These are phyloP conservation scores for Tetrastigma voinierianum DNA, from an alignment of 164 flowering plant genomes.

Conservation along the genomic window DNA sequence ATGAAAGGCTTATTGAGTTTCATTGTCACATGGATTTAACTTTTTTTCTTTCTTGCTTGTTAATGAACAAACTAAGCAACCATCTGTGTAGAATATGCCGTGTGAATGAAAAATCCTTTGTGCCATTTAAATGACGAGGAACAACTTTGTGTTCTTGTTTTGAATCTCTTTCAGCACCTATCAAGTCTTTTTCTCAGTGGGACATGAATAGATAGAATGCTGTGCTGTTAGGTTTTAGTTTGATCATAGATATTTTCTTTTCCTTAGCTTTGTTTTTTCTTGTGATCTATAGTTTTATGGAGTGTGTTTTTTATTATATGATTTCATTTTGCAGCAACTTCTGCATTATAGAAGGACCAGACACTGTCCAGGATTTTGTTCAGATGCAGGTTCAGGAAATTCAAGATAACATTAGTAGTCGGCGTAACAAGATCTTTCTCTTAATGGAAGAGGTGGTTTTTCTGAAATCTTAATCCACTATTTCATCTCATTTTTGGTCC, in stretches of 20 bases:
- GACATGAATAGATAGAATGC: too few species aligned
- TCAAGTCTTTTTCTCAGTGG: too few species aligned
- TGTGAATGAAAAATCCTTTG: too few species aligned
- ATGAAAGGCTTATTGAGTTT: too few species aligned
- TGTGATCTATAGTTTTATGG: background rate
- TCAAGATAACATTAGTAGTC: constrained; percentile 72
- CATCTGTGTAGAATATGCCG: too few species aligned
- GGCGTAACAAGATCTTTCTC: constrained; percentile 87
- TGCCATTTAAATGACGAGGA: too few species aligned
- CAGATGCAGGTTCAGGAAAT: constrained; percentile 85
- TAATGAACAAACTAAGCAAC: too few species aligned
- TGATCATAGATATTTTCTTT: background rate
- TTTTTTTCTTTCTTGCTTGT: too few species aligned
- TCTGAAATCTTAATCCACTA: background rate
- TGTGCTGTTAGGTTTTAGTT: too few species aligned
- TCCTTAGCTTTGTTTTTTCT: background rate
- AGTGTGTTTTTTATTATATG: background rate
- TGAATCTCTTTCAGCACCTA: too few species aligned
- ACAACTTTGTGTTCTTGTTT: too few species aligned
- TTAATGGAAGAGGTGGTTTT: constrained; percentile 91
- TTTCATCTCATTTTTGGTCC: background rate
- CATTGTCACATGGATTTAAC: too few species aligned
- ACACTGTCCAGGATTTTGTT: constrained; percentile 81
- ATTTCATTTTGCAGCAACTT: constrained; percentile 48
- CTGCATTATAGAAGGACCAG: constrained; percentile 96